phyloP scores from a whole-genome alignment of 2,329 filamentous ascomycete species.

The Cladorrhinum sp. region DNA sequence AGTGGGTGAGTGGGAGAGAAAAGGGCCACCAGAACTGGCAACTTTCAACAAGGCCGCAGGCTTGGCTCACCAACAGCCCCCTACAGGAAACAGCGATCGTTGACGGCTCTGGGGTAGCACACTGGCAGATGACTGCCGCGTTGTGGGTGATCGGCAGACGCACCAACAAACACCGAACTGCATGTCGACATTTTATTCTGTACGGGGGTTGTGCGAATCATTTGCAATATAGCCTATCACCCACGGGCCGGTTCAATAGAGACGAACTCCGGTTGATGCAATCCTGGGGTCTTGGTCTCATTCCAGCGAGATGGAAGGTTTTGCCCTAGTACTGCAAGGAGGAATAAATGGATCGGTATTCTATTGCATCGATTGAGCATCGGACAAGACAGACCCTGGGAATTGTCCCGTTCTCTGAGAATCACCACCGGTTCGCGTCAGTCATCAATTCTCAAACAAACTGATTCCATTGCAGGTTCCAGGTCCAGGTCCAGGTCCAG shows the following conservation, averaged over 20 bases:
- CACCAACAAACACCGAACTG: not conserved
- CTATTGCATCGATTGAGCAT: no score
- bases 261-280: not conserved
- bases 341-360: no score
- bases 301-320: not conserved
- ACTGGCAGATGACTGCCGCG: not conserved
- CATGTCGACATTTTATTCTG: not conserved
- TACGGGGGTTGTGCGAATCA: not conserved
- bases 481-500: no score
- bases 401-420: no score
- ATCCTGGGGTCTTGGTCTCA: not conserved
- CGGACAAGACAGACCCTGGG: no score
- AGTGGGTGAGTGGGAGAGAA: constrained; percentile 8
- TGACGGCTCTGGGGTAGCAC: not conserved
- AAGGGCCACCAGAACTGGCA: not conserved
- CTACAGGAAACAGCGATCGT: not conserved
- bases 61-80: not conserved
- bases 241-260: constrained; percentile 10
- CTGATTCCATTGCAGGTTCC: no score
- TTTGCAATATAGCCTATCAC: constrained; percentile 17
- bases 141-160: not conserved
- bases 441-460: constrained; percentile 23
- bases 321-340: not conserved
- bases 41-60: not conserved
- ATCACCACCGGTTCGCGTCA: not conserved